Evolutionary conservation across 208 protist genomes (phyloP), one percentile per base, ranked within the genome.

Genomic region (Trypanosoma melophagium): DNA sequence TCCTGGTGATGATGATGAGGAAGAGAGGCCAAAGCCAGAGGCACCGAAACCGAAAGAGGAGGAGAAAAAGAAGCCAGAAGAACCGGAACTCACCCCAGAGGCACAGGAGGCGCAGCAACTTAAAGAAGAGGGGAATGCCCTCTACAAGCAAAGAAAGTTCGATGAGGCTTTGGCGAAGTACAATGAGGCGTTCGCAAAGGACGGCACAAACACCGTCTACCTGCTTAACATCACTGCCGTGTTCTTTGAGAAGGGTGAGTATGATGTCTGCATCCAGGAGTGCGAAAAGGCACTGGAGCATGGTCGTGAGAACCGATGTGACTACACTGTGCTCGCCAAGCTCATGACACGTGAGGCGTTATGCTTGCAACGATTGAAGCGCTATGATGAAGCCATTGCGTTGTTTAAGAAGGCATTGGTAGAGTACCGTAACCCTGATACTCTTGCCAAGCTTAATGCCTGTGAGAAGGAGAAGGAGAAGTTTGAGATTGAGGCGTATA

Each of bases 61-160:
- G 49, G 60, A 60, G 51, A 78, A 80, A 16, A 76, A 66, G 42
- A 47, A 28, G 7, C 51, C 72, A 7, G 55, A 65, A 9, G 60
- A 22, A 57, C 66, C 67, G 21, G 60, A 80, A 38, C 71, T 92
- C 17, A 76, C 82, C 5, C 64, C 84, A 16, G 76, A 79, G 50
- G 75, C 87, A 71, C 83, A 84, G 68, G 87, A 91, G 69, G 85
- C 87, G 9, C 45, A 87, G 49, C 77, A 74, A 14, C 60, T 92
- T n/a, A 97, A 98, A 74, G 90, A 97, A 68, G 81, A 97, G 69
- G 96, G 97, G 22, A 98, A 98, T 79, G 87, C 86, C 63, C 78
- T 94, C 14, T 98, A 98, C 89, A 94, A 98, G 71, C 86, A 88
- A 47, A 89, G 94, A 69, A 78, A 96, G 62, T 99, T 99, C 69